phyloP scores from a whole-genome alignment of 345 rosid genomes.

The Gossypioides kirkii region DNA sequence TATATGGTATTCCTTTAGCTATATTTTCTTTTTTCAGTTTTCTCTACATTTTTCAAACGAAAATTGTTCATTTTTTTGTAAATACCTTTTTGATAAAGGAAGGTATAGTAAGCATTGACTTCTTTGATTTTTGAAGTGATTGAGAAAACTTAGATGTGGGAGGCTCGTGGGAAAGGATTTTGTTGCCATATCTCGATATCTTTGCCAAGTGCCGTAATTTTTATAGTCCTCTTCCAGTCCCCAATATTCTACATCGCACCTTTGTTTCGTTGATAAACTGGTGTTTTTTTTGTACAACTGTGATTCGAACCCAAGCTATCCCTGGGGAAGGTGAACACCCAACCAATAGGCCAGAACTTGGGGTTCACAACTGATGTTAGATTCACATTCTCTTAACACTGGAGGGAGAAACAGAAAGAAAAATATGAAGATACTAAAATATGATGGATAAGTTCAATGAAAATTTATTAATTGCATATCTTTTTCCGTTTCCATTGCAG shows the following conservation, averaged over 20 bases:
- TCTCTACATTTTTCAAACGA: background rate
- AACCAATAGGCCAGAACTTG: too few species aligned
- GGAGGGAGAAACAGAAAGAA: background rate
- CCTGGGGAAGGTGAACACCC: too few species aligned
- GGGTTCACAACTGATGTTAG: too few species aligned
- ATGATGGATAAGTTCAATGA: background rate
- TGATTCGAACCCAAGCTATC: too few species aligned
- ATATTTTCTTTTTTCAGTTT: background rate
- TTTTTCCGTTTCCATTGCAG: slow-evolving; percentile 35
- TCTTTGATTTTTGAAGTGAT: background rate
- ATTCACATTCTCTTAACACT: background rate
- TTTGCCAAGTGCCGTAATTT: background rate
- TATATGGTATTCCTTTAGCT: slow-evolving; percentile 1
- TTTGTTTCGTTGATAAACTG: background rate
- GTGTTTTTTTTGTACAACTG: background rate
- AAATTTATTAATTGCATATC: background rate
- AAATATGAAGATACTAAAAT: background rate
- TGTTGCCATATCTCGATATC: background rate
- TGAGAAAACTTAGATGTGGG: background rate
- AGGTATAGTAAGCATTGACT: background rate
- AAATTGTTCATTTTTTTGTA: background rate
- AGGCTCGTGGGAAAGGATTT: background rate
- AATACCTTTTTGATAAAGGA: background rate
- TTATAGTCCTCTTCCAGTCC: background rate
- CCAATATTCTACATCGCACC: background rate